Conservation (phyloP, 75 land plant genomes). For the Sequoia sempervirens region DNA sequence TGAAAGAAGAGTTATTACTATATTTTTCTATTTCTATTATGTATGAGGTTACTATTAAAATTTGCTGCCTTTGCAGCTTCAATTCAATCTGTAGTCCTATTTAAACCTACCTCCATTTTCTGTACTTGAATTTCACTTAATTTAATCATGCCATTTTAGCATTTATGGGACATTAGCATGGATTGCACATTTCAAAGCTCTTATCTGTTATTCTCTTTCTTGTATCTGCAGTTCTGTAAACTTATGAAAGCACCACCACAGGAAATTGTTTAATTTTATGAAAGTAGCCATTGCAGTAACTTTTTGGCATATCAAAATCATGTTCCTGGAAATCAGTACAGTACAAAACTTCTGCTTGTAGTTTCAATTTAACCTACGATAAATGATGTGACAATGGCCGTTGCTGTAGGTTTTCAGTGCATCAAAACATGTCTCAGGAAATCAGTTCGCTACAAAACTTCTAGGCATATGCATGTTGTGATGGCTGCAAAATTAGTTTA, state of each 20-base stretch:
- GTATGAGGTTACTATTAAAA: neutral
- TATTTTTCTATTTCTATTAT: neutral
- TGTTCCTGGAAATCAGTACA: neutral
- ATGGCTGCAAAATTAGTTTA: neutral
- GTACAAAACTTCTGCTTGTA: neutral
- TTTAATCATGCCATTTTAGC: neutral
- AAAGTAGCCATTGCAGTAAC: neutral
- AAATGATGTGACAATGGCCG: neutral
- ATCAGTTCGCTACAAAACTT: neutral
- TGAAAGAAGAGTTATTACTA: neutral
- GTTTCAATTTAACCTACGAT: neutral
- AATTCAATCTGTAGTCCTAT: conserved; percentile 3
- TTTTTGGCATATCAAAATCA: neutral
- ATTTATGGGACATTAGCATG: neutral
- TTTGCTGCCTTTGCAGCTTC: conserved; percentile 11
- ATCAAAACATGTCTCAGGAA: neutral
- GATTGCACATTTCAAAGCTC: neutral
- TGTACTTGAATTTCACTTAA: neutral
- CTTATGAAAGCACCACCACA: neutral
- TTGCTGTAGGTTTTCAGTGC: neutral
- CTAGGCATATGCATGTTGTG: no score
- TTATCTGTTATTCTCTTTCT: neutral
- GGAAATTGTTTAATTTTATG: neutral
- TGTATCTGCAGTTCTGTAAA: neutral
- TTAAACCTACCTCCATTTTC: neutral